Evolutionary conservation across 1,284 basidiomycete species (phyloP).

Genomic region (Sporisorium exsertum): DNA sequence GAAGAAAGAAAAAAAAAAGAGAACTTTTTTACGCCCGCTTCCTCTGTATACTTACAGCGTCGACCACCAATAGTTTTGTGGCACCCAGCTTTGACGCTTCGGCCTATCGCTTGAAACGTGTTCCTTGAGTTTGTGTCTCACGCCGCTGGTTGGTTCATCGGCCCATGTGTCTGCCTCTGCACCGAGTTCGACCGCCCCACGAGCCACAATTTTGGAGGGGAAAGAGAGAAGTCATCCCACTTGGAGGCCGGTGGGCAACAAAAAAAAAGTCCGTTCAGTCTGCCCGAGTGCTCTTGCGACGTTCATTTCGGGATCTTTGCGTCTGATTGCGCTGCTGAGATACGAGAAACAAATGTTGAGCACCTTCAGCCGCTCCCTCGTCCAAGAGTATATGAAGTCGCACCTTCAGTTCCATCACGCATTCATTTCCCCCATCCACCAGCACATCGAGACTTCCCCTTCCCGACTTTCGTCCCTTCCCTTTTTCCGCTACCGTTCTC

Average conservation of each 20-base stretch:
- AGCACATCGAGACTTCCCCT: constrained; percentile 1
- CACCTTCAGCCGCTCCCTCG: constrained; percentile 7
- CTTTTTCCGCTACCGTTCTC: neutral
- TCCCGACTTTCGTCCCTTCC: neutral
- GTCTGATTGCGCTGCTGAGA: neutral
- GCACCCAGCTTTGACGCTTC: constrained; percentile 7
- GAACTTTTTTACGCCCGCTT: constrained; percentile 4
- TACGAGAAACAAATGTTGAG: neutral
- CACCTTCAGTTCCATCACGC: neutral
- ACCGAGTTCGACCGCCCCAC: neutral
- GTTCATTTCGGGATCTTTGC: neutral
- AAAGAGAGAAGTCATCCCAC: neutral
- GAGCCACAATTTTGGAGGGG: neutral
- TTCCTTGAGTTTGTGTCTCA: constrained; percentile 20
- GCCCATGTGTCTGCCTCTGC: neutral
- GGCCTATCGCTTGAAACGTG: constrained; percentile 31
- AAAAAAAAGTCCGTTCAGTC: neutral
- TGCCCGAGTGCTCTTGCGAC: neutral
- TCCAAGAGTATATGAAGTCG: constrained; percentile 31
- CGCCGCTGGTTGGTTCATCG: constrained; percentile 23
- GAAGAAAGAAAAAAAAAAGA: neutral
- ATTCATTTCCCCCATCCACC: constrained; percentile 4
- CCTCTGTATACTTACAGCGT: constrained; percentile 3
- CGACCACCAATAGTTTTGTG: neutral
- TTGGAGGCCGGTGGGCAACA: too few species aligned